These are phyloP conservation scores for Arthroderma uncinatum DNA, from an alignment of 2,329 filamentous ascomycete species.

Conservation along the genomic window DNA sequence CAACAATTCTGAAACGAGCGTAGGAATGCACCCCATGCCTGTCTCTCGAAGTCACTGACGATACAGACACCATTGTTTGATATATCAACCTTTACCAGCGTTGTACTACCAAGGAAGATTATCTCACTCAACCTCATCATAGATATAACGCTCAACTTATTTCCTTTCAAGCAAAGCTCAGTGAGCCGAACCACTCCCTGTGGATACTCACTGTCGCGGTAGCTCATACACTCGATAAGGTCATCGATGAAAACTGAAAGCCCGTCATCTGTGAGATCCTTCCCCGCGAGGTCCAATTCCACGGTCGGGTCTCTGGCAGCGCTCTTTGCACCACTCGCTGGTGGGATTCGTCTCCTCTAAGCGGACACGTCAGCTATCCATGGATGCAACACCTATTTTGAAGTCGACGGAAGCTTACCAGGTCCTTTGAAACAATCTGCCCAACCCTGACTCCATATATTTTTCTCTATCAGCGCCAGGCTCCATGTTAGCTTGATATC, in stretches of 20 bases:
- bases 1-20: constrained; percentile 34
- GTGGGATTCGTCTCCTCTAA: constrained; percentile 29
- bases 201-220: constrained; percentile 22
- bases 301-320: constrained; percentile 27
- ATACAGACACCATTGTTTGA: constrained; percentile 38
- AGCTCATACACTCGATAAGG: constrained; percentile 31
- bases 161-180: constrained; percentile 37
- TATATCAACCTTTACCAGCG: constrained; percentile 38
- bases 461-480: constrained; percentile 27
- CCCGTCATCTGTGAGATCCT: constrained; percentile 38
- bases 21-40: constrained; percentile 36
- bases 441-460: constrained; percentile 38
- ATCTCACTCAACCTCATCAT: constrained; percentile 34
- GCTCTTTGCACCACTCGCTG: constrained; percentile 20
- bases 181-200: constrained; percentile 31
- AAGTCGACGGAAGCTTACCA: constrained; percentile 28
- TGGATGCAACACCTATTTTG: too few species aligned
- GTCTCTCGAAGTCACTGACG: constrained; percentile 25
- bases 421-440: constrained; percentile 35
- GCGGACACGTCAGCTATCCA: constrained; percentile 5
- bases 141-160: constrained; percentile 33
- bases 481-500: not conserved
- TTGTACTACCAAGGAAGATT: constrained; percentile 32
- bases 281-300: constrained; percentile 38
- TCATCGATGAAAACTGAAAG: constrained; percentile 34